Evolutionary conservation across 83 land plant species (phyloP).

Genomic region (Picea abies): DNA sequence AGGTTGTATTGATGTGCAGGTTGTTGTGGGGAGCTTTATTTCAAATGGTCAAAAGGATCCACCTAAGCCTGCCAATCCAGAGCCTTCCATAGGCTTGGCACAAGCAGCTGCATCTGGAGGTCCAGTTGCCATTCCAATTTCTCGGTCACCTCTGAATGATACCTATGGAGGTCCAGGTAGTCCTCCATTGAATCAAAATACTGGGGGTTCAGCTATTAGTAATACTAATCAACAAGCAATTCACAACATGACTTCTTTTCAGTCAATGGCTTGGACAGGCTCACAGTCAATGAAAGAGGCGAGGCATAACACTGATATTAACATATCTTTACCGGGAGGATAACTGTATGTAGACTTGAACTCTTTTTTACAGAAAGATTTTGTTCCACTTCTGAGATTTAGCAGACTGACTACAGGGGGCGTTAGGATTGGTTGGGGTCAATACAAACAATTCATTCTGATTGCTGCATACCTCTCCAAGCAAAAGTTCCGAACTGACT

Average conservation of each 20-base stretch:
- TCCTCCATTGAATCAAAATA: conserved; percentile 33
- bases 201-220: conserved; percentile 12
- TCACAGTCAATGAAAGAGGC: conserved; percentile 22
- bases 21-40: conserved; percentile 63
- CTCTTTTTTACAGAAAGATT: conserved; percentile 16
- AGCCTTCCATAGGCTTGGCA: conserved; percentile 15
- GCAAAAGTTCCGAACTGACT: conserved; percentile 15
- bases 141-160: conserved; percentile 31
- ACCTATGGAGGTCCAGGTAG: conserved; percentile 44
- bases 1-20: conserved; percentile 26
- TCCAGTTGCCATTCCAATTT: conserved; percentile 22
- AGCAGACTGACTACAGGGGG: conserved; percentile 7
- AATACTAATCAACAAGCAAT: conserved; percentile 13
- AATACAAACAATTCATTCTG: conserved; percentile 12
- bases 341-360: not conserved
- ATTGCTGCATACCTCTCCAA: conserved; percentile 19
- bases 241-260: conserved; percentile 19
- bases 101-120: conserved; percentile 29
- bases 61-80: conserved; percentile 21
- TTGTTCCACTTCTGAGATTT: conserved; percentile 12
- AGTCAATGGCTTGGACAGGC: conserved; percentile 25
- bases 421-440: conserved; percentile 9
- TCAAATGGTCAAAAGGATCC: conserved; percentile 34
- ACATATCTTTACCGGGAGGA: conserved; percentile 19
- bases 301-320: conserved; percentile 24